Percentiles rank a stretch among this genome's conserved stretches.
Conservation (phyloP, 805 yeast genomes). For the Saccharomycopsis sp. region DNA sequence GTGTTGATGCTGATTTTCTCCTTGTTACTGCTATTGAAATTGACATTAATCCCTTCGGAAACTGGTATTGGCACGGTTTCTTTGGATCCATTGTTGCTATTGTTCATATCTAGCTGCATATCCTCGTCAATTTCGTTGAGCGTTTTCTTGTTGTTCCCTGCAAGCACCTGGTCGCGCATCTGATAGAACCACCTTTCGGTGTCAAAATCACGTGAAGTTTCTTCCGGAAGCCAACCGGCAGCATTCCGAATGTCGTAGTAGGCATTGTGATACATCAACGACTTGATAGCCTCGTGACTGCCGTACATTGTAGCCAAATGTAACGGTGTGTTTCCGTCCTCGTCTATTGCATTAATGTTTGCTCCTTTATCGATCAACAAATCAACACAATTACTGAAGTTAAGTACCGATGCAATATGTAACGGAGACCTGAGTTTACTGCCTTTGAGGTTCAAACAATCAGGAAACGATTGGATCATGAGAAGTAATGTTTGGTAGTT, state of each 20-base stretch:
- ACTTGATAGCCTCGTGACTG: slow-evolving; percentile 46
- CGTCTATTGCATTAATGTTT: slow-evolving; percentile 64
- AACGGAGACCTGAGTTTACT: slow-evolving; percentile 51
- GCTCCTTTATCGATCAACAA: slow-evolving; percentile 71
- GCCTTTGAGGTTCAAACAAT: slow-evolving; percentile 44
- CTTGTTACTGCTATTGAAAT: background rate
- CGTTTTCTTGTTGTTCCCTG: slow-evolving; percentile 17
- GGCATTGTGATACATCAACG: slow-evolving; percentile 45
- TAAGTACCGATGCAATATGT: slow-evolving; percentile 59
- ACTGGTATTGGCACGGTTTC: background rate
- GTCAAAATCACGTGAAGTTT: slow-evolving; percentile 50
- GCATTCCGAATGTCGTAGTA: slow-evolving; percentile 44
- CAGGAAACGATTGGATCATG: slow-evolving; percentile 51
- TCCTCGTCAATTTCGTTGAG: background rate
- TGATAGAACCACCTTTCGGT: slow-evolving; percentile 38
- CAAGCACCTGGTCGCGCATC: slow-evolving; percentile 23
- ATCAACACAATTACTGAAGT: slow-evolving; percentile 56
- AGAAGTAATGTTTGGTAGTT: slow-evolving; percentile 70
- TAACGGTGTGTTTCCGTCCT: slow-evolving; percentile 72
- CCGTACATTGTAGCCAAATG: slow-evolving; percentile 79
- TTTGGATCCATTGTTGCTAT: background rate
- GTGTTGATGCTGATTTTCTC: background rate
- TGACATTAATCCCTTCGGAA: background rate
- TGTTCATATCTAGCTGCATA: background rate
- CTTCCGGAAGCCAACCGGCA: slow-evolving; percentile 61